Base-by-base conservation (phyloP, 805 yeast species). In the Danielia oregonensis region DNA sequence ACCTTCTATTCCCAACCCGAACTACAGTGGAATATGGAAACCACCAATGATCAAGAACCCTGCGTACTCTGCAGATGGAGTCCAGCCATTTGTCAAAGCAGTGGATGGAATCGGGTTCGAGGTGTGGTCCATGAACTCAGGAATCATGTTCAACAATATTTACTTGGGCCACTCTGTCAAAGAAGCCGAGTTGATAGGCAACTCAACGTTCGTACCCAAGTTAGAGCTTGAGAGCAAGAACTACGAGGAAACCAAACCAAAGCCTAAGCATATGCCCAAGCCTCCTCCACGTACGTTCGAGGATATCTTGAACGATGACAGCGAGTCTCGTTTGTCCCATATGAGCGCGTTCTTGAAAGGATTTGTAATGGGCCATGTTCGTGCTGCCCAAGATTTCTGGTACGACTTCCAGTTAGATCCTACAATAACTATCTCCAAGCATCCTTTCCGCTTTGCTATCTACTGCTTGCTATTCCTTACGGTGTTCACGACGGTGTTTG, bases 81-180 rank as follows among this genome's bases (percentile, higher is more conserved):
- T 19, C 9, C 62, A 49, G 4, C 88, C 93, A 4, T 66, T 82
- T 8, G 66, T 78, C 44, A 58, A 82, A 38, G 76, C 79, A 22
- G 76, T 86, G 43, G 89, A 88, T 16, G 95, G 84, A 8, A 49
- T 87, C 29, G 96, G 95, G 6, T 85, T 89, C 52, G 97, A 88
- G 59, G 65, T 88, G 43, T 88, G 96, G 95, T 76, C 91, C 30
- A 82, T 88, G 80, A 81, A 85, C 44, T 69, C 70, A 27, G 76
- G 84, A 32, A 75, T 87, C 32, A 48, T 85, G 55, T 86, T 88
- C 55, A 86, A 86, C 57, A 86, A 88, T 62, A 76, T 88, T 41
- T 89, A 88, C 56, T 57, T 88, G 41, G 96, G 96, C 19, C 89
- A 86, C 54, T 78, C 85, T 2, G 65, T 88, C n/a, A 67, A 63